Evolutionary conservation across 208 protist species (phyloP).

Genomic region (Wallacemonas sp.): DNA sequence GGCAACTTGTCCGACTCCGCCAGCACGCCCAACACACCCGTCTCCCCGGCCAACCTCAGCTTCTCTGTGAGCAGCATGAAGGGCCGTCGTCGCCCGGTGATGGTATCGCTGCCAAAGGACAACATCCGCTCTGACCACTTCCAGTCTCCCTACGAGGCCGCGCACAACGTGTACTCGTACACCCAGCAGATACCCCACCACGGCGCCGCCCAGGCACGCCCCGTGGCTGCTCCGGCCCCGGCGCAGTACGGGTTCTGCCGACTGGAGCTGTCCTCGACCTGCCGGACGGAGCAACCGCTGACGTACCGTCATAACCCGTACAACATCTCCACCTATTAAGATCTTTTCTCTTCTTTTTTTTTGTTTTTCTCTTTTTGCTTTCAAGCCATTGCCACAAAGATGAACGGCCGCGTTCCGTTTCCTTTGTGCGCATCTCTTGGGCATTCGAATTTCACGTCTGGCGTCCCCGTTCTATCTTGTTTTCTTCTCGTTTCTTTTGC

Average conservation of each 20-base stretch:
- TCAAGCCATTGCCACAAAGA: no score
- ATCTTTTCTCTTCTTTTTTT: constrained; percentile 23
- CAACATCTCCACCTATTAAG: constrained; percentile 27
- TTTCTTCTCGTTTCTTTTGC: no score
- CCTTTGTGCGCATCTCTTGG: no score
- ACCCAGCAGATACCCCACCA: constrained; percentile 5
- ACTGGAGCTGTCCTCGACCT: constrained; percentile 59
- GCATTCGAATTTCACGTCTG: no score
- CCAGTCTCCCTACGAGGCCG: constrained; percentile 19
- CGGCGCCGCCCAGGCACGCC: background rate
- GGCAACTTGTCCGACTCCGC: constrained; percentile 13
- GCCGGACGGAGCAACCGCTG: constrained; percentile 51
- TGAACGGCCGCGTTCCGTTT: no score
- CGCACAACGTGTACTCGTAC: constrained; percentile 12
- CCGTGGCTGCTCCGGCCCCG: background rate
- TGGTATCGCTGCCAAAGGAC: constrained; percentile 62
- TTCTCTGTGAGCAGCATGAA: constrained; percentile 8
- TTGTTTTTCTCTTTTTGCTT: constrained; percentile 16
- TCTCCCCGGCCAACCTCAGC: constrained; percentile 14
- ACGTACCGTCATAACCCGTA: constrained; percentile 90
- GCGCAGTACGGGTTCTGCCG: constrained; percentile 28
- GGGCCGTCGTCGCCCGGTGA: constrained; percentile 43
- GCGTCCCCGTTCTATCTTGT: no score
- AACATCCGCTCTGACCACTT: constrained; percentile 17
- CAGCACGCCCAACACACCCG: background rate